Percentiles rank a stretch among this genome's conserved stretches.
Conservation (phyloP, 1,139 yeast genomes). For the Kluyveromyces sp. region DNA sequence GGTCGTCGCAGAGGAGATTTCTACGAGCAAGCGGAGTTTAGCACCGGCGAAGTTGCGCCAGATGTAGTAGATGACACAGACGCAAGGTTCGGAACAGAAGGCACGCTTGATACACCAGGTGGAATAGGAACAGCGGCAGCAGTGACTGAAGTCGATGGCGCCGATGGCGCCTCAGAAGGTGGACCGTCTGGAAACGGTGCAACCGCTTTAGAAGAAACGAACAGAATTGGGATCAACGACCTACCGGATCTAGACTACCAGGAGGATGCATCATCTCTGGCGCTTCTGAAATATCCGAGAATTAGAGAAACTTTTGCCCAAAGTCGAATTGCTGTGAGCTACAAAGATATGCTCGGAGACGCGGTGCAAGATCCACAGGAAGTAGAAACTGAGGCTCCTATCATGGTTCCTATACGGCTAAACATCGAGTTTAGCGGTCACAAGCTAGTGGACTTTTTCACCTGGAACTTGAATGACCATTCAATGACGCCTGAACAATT, state of each 20-base stretch:
- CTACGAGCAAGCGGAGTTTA: slow-evolving; percentile 2
- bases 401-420: slow-evolving; percentile 73
- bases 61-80: slow-evolving; percentile 13
- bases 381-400: slow-evolving; percentile 18
- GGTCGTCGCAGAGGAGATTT: slow-evolving; percentile 7
- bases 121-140: not conserved
- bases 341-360: slow-evolving; percentile 20
- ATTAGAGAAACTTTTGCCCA: slow-evolving; percentile 31
- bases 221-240: slow-evolving; percentile 10
- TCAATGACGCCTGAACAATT: slow-evolving; percentile 78
- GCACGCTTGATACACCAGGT: slow-evolving; percentile 7
- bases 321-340: slow-evolving; percentile 29
- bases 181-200: slow-evolving; percentile 11
- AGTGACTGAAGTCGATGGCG: not conserved
- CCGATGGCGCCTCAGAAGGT: not conserved
- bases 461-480: slow-evolving; percentile 85
- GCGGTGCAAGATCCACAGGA: slow-evolving; percentile 1
- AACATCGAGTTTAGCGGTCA: slow-evolving; percentile 61
- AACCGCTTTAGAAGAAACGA: slow-evolving; percentile 15
- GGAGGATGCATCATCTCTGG: slow-evolving; percentile 27
- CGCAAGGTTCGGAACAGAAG: slow-evolving; percentile 19
- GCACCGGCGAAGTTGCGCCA: not conserved
- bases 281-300: slow-evolving; percentile 28
- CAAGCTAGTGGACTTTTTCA: slow-evolving; percentile 69
- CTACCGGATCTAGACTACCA: slow-evolving; percentile 31